These are phyloP conservation scores for Aspergillus sparsus DNA, from an alignment of 495 filamentous ascomycete species.

Conservation along the genomic window DNA sequence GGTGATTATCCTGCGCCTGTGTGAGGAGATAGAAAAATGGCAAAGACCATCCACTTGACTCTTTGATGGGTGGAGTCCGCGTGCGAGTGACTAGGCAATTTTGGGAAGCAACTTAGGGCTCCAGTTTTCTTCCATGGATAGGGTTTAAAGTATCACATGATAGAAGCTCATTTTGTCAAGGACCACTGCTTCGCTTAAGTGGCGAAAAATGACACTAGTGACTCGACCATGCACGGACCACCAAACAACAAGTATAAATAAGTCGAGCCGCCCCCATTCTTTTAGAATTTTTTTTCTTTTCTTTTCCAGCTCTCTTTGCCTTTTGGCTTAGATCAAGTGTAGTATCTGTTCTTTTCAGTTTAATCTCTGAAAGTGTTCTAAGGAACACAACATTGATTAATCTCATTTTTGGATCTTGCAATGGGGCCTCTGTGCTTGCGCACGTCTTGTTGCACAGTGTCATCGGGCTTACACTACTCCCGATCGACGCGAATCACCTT, in stretches of 20 bases:
- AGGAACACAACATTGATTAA: constrained; percentile 78
- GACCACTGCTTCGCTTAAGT: neutral
- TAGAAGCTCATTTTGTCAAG: constrained; percentile 12
- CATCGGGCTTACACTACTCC: constrained; percentile 87
- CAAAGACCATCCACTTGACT: constrained; percentile 27
- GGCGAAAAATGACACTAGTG: constrained; percentile 26
- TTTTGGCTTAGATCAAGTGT: constrained; percentile 89
- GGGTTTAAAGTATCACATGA: constrained; percentile 6
- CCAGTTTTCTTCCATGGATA: constrained; percentile 1
- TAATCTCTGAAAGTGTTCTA: constrained; percentile 76
- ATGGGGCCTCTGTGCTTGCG: constrained; percentile 78
- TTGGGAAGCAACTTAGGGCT: constrained; percentile 34
- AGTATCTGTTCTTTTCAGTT: constrained; percentile 99
- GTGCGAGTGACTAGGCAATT: constrained; percentile 33
- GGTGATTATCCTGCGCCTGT: constrained; percentile 60
- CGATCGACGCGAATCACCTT: constrained; percentile 75
- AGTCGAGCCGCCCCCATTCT: constrained; percentile 15
- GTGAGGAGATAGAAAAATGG: constrained; percentile 30
- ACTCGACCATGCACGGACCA: constrained; percentile 24
- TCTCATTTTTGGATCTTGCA: constrained; percentile 69
- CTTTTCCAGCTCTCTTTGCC: constrained; percentile 60
- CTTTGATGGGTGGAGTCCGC: constrained; percentile 33
- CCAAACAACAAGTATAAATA: constrained; percentile 32
- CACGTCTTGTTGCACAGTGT: constrained; percentile 74
- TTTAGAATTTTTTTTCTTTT: constrained; percentile 47